Percentiles rank a stretch among this genome's conserved stretches.
phyloP scores from a whole-genome alignment of 106 monocot genomes.

The Allium sativum region DNA sequence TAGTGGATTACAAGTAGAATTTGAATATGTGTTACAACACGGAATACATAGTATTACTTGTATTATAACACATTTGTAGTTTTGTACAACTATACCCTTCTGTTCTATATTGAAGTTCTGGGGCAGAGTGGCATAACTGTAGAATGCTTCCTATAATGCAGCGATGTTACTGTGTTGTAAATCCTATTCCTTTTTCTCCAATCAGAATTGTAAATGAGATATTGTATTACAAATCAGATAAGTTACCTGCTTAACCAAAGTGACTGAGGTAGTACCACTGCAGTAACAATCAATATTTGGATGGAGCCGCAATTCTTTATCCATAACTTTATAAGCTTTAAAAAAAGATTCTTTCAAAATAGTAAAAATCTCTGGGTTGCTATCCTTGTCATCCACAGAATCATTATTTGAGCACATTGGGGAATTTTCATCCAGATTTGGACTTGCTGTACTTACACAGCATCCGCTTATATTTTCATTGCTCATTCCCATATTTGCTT shows the following conservation, averaged over 20 bases:
- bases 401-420: conserved; percentile 9
- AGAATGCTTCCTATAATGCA: too few relatives aligned
- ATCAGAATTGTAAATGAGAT: too few relatives aligned
- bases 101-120: too few relatives aligned
- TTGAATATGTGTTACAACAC: too few relatives aligned
- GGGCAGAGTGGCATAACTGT: too few relatives aligned
- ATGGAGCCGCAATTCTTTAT: conserved; percentile 47
- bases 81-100: too few relatives aligned
- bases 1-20: too few relatives aligned
- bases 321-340: conserved; percentile 55
- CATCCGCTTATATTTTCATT: background rate
- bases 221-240: background rate
- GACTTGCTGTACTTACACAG: background rate
- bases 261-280: conserved; percentile 78
- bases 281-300: conserved; percentile 48
- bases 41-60: too few relatives aligned
- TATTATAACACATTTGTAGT: too few relatives aligned
- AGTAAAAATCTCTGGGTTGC: conserved; percentile 16
- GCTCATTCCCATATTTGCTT: conserved; percentile 12
- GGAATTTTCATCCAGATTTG: conserved; percentile 13
- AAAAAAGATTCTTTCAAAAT: conserved; percentile 35
- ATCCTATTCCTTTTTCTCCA: too few relatives aligned
- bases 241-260: conserved; percentile 60
- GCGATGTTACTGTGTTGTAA: too few relatives aligned
- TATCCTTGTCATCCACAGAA: conserved; percentile 15